Percentiles rank a stretch among this genome's conserved stretches.
Conservation (phyloP, 1,139 yeast genomes). For the Geotrichum fermentans region DNA sequence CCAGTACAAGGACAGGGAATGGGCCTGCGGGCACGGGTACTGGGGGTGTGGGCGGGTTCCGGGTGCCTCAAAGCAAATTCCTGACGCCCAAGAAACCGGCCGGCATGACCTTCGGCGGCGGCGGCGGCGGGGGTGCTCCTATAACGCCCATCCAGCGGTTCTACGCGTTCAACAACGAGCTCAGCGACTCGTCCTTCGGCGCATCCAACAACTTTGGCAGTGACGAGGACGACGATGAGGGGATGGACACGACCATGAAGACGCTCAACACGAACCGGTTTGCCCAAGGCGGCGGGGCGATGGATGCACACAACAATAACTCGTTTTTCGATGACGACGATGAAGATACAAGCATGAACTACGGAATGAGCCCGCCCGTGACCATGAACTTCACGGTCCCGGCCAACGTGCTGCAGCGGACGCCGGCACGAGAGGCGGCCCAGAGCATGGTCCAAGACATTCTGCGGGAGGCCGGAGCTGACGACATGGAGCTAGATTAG, state of each 20-base stretch:
- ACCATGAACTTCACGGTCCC: constrained; percentile 28
- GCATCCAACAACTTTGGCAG: constrained; percentile 16
- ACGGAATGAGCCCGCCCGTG: constrained; percentile 33
- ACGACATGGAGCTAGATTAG: constrained; percentile 7
- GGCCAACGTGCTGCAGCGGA: constrained; percentile 23
- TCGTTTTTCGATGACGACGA: constrained; percentile 24
- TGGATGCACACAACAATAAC: constrained; percentile 1
- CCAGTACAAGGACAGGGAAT: not conserved
- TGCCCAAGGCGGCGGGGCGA: constrained; percentile 4
- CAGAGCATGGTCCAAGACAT: constrained; percentile 28
- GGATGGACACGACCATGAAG: constrained; percentile 18
- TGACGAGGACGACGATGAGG: constrained; percentile 19
- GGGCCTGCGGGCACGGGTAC: not conserved
- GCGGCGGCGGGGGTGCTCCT: constrained; percentile 5
- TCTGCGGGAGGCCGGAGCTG: constrained; percentile 25
- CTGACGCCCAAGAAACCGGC: constrained; percentile 5
- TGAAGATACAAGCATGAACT: constrained; percentile 24
- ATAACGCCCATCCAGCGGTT: constrained; percentile 17
- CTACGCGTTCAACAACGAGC: constrained; percentile 6
- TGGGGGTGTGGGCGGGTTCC: not conserved
- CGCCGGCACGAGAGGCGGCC: constrained; percentile 33
- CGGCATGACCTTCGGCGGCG: not conserved
- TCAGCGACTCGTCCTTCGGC: constrained; percentile 3
- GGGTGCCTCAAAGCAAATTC: too few species aligned
- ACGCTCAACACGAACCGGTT: constrained; percentile 8